A percentile compares a stretch with the other conserved stretches of the same genome.
Conservation (phyloP, 805 yeast species). For the Lachancea mirantina region DNA sequence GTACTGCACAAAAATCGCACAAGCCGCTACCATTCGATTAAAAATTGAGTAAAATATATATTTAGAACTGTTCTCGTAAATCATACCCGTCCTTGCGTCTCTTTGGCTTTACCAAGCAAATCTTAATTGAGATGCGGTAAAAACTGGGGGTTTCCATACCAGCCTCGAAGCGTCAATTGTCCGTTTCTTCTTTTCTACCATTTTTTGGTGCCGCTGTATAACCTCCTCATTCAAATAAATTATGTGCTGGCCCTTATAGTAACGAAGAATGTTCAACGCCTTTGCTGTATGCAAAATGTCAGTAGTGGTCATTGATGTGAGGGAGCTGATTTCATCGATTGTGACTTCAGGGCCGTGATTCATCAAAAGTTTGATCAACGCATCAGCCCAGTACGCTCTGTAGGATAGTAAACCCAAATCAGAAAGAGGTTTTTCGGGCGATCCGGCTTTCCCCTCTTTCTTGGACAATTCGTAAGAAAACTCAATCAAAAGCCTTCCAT, state of each 20-base stretch:
- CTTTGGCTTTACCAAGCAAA: slow-evolving; percentile 94
- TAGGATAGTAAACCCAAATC: slow-evolving; percentile 91
- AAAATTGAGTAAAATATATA: slow-evolving; percentile 5
- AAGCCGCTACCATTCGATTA: slow-evolving; percentile 64
- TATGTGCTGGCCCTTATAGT: slow-evolving; percentile 92
- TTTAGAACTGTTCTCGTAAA: too few species aligned
- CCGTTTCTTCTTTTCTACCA: slow-evolving; percentile 65
- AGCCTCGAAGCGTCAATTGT: slow-evolving; percentile 64
- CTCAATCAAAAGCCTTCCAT: slow-evolving; percentile 84
- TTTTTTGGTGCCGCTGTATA: slow-evolving; percentile 63
- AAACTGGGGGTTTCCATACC: slow-evolving; percentile 89
- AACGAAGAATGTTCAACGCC: slow-evolving; percentile 80
- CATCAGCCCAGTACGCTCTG: slow-evolving; percentile 95
- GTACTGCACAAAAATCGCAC: slow-evolving; percentile 39
- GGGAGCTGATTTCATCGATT: slow-evolving; percentile 81
- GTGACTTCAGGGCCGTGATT: slow-evolving; percentile 62
- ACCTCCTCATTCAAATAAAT: slow-evolving; percentile 82
- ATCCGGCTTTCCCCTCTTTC: slow-evolving; percentile 84
- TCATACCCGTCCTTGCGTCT: too few species aligned
- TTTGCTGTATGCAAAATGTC: slow-evolving; percentile 92
- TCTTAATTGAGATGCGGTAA: slow-evolving; percentile 90
- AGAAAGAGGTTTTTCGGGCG: slow-evolving; percentile 95
- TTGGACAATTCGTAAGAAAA: slow-evolving; percentile 87
- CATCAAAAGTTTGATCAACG: slow-evolving; percentile 64
- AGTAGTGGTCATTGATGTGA: slow-evolving; percentile 92